These are phyloP conservation scores for Vicia faba DNA, from an alignment of 306 rosid genomes.

Conservation along the genomic window DNA sequence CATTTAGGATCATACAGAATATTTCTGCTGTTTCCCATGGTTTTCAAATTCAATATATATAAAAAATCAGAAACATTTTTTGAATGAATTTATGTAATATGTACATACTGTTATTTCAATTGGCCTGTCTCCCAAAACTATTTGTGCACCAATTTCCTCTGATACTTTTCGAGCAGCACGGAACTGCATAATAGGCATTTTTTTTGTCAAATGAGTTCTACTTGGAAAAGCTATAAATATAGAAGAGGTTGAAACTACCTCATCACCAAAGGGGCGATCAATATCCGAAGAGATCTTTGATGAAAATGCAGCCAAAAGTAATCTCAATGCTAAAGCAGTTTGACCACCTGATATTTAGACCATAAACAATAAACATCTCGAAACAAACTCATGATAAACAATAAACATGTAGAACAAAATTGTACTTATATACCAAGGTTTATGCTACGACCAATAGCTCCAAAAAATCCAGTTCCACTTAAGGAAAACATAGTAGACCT, in stretches of 20 bases:
- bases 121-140: slow-evolving; percentile 91
- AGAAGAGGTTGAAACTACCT: slow-evolving; percentile 51
- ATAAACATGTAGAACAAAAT: slow-evolving; percentile 2
- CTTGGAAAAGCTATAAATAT: background rate
- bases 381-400: slow-evolving; percentile 1
- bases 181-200: slow-evolving; percentile 49
- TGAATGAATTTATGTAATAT: slow-evolving; percentile 3
- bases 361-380: slow-evolving; percentile 21
- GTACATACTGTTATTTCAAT: slow-evolving; percentile 87
- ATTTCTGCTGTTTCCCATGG: background rate
- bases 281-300: slow-evolving; percentile 77
- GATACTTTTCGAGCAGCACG: slow-evolving; percentile 87
- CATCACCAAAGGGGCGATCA: slow-evolving; percentile 85
- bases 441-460: slow-evolving; percentile 86
- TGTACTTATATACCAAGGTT: slow-evolving; percentile 74
- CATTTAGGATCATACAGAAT: slow-evolving; percentile 14
- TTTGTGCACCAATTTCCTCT: slow-evolving; percentile 85
- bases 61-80: slow-evolving; percentile 12
- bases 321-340: slow-evolving; percentile 83
- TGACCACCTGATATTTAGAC: slow-evolving; percentile 68
- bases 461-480: slow-evolving; percentile 82
- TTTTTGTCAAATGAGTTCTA: background rate
- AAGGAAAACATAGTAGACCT: slow-evolving; percentile 79
- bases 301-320: slow-evolving; percentile 83
- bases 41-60: background rate